Evolutionary conservation across 768 basidiomycete genomes (phyloP).

Genomic region (Tulasnella calospora): DNA sequence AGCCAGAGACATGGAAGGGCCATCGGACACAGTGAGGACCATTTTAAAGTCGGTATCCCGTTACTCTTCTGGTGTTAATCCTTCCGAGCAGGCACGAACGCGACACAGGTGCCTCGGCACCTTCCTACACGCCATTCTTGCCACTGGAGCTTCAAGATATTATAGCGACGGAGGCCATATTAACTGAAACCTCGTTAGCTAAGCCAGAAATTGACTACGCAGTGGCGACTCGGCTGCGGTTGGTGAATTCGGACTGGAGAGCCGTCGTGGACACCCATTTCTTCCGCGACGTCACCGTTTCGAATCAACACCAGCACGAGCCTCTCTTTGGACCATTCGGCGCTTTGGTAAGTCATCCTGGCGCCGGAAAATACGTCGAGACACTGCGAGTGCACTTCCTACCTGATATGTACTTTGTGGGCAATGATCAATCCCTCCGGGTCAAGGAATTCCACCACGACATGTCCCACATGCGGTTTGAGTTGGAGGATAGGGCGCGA

Average conservation of each 20-base stretch:
- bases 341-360: background rate
- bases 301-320: conserved; percentile 5
- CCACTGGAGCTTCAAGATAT: background rate
- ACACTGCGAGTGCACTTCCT: conserved; percentile 12
- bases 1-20: background rate
- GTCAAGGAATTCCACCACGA: conserved; percentile 22
- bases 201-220: background rate
- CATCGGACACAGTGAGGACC: background rate
- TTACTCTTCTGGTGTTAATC: background rate
- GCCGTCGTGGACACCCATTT: conserved; percentile 2
- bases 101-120: background rate
- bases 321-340: conserved; percentile 13
- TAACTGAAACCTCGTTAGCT: background rate
- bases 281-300: conserved; percentile 7
- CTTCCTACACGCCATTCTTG: background rate
- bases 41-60: background rate
- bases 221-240: background rate
- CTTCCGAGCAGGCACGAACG: background rate
- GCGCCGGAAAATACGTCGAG: conserved; percentile 4
- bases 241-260: conserved; percentile 16
- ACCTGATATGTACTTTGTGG: background rate
- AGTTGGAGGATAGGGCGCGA: background rate
- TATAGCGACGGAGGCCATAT: background rate
- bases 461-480: background rate
- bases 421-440: background rate